Base-by-base conservation (phyloP, 2,329 filamentous ascomycete genomes). In the Trichoderma cornu-damae region DNA sequence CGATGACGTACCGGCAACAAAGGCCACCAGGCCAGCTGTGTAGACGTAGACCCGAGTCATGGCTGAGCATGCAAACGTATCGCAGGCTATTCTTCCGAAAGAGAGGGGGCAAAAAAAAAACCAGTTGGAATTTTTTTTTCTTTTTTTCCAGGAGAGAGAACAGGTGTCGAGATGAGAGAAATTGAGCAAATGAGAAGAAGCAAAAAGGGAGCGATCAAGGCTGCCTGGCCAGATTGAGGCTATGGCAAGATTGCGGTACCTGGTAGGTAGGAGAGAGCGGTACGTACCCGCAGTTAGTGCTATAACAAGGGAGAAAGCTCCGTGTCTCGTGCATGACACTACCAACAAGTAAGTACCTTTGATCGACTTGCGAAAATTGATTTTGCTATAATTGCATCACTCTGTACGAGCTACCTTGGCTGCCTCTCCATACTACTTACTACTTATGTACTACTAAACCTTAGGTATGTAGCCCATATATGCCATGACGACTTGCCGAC, bases 31-130 rank as follows among this genome's bases (percentile, higher is more conserved):
- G 59, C 72, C 75, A 47, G 70, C 65, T 58, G 67, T 68, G 61
- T 79, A 79, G 35, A 78, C 73, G 30, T 68, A 70, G 40, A 70
- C 68, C 49, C 76, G 72, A 35, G 76, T 78, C 76, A 79, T 78
- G 58, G 57, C 64, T 56, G 44, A 49, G 43, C 37, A 32, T 16
- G 5, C 24, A 18, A 16, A 26, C 6, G 30, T 26, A 53, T 37
- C 20, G 40, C 22, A 4, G 22, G 3, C 51, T 28, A 6, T 18
- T 47, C n/a, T 4, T 20, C 12, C 26, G 32, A 20, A 16, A 40
- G 8, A n/a, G 35, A 12, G 20, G 37, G 12, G 6, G 6, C 14
- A 26, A 47, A 46, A 34, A 22, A 37, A 12, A 38, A 42, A 14
- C 3, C n/a, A n/a, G 32, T 14, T 34, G 20, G 18, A 51, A 24